phyloP scores from a whole-genome alignment of 345 rosid genomes.

The Diplotaxis tenuifolia region DNA sequence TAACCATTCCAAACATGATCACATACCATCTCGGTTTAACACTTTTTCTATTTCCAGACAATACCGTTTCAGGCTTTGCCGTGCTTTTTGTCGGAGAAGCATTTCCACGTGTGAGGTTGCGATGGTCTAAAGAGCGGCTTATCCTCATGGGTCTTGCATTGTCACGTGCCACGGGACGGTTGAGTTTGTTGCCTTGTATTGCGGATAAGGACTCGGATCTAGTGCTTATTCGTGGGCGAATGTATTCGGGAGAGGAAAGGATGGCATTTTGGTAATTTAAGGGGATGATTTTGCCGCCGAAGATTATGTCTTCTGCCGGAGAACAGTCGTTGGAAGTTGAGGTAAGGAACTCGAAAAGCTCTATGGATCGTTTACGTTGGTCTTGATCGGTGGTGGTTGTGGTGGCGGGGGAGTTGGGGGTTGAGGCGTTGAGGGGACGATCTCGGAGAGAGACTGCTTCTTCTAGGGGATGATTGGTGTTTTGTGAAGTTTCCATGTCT shows the following conservation, averaged over 20 bases:
- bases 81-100: neutral
- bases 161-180: conserved; percentile 31
- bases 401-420: conserved; percentile 8
- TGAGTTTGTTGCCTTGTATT: conserved; percentile 25
- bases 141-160: conserved; percentile 39
- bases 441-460: conserved; percentile 58
- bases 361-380: conserved; percentile 30
- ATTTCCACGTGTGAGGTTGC: conserved; percentile 38
- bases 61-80: conserved; percentile 1
- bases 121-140: conserved; percentile 63
- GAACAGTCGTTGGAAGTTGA: conserved; percentile 43
- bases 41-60: conserved; percentile 10
- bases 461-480: conserved; percentile 11
- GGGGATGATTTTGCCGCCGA: conserved; percentile 66
- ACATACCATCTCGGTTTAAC: conserved; percentile 61
- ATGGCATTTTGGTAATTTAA: conserved; percentile 32
- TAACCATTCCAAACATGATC: conserved; percentile 61
- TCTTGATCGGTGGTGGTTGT: conserved; percentile 34
- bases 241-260: conserved; percentile 9
- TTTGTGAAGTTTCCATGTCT: conserved; percentile 27
- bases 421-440: conserved; percentile 34
- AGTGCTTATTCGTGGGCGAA: conserved; percentile 27
- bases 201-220: conserved; percentile 62
- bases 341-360: conserved; percentile 56
- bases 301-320: conserved; percentile 73